phyloP scores from a whole-genome alignment of 495 filamentous ascomycete genomes.

The Penicillium steckii region DNA sequence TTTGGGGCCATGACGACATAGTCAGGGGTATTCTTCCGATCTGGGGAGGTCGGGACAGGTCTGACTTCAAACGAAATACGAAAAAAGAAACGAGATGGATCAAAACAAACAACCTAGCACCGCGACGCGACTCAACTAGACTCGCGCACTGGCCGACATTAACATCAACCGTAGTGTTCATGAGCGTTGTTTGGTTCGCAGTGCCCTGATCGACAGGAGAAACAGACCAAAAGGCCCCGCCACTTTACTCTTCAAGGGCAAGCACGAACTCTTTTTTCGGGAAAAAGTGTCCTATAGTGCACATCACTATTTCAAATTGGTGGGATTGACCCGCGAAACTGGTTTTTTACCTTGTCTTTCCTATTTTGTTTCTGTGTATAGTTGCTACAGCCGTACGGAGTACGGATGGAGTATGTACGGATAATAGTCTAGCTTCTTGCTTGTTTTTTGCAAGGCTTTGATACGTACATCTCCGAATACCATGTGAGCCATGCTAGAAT shows the following conservation, averaged over 20 bases:
- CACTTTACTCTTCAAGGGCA: slow-evolving; percentile 5
- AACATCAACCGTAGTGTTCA: not conserved
- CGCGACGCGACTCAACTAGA: not conserved
- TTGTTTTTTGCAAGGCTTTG: not conserved
- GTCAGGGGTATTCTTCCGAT: slow-evolving; percentile 1
- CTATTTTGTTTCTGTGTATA: too few relatives aligned
- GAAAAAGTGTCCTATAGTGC: slow-evolving; percentile 7
- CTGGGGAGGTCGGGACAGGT: not conserved
- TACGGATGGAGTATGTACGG: too few relatives aligned
- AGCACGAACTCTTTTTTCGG: slow-evolving; percentile 7
- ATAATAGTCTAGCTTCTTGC: not conserved
- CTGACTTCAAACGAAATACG: too few relatives aligned
- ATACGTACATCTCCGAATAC: not conserved
- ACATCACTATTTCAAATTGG: slow-evolving; percentile 6
- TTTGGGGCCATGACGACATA: not conserved
- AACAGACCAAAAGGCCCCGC: not conserved
- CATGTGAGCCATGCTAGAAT: not conserved
- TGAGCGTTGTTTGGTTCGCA: not conserved
- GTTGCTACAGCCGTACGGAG: too few relatives aligned
- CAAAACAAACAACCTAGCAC: not conserved
- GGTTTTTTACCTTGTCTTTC: not conserved
- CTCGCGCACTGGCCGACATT: not conserved
- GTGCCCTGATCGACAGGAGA: slow-evolving; percentile 24
- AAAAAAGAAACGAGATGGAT: not conserved
- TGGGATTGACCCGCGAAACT: not conserved